These are phyloP conservation scores for Parastagonospora nodorum DNA, from an alignment of 2,329 filamentous ascomycete species.

Conservation along the genomic window DNA sequence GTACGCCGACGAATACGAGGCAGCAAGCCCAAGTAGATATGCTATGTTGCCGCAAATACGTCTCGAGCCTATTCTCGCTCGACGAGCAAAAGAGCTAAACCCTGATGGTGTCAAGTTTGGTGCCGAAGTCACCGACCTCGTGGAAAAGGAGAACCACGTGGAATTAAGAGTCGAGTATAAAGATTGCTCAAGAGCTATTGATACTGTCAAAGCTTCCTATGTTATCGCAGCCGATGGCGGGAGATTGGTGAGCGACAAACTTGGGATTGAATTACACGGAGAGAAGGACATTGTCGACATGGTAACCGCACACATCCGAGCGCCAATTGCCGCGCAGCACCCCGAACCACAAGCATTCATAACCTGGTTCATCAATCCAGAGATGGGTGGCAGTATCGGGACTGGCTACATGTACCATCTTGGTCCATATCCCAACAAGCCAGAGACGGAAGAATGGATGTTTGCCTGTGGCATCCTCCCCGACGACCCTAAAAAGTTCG, in stretches of 20 bases:
- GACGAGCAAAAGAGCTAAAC: conserved; percentile 37
- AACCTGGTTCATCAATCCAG: conserved; percentile 44
- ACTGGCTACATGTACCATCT: conserved; percentile 45
- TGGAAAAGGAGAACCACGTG: conserved; percentile 25
- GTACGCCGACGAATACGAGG: conserved; percentile 27
- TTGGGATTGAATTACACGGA: conserved; percentile 38
- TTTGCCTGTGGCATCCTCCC: conserved; percentile 32
- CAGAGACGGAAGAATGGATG: conserved; percentile 40
- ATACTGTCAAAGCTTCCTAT: conserved; percentile 22
- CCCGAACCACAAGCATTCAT: conserved; percentile 39
- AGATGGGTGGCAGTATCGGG: conserved; percentile 38
- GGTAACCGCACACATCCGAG: conserved; percentile 40
- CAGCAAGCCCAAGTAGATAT: conserved; percentile 34
- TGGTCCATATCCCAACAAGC: conserved; percentile 36
- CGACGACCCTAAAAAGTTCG: conserved; percentile 28
- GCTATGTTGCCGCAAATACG: conserved; percentile 42
- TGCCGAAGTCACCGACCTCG: conserved; percentile 30
- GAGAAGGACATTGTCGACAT: conserved; percentile 41
- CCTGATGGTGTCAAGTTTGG: conserved; percentile 32
- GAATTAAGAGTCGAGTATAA: conserved; percentile 19
- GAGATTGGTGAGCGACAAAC: conserved; percentile 30
- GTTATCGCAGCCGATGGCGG: conserved; percentile 45
- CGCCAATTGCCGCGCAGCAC: conserved; percentile 31
- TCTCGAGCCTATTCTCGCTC: conserved; percentile 43
- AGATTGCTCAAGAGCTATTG: neutral